Evolutionary conservation across 179 eudicot genomes (phyloP).

Genomic region (Vitellaria paradoxa): DNA sequence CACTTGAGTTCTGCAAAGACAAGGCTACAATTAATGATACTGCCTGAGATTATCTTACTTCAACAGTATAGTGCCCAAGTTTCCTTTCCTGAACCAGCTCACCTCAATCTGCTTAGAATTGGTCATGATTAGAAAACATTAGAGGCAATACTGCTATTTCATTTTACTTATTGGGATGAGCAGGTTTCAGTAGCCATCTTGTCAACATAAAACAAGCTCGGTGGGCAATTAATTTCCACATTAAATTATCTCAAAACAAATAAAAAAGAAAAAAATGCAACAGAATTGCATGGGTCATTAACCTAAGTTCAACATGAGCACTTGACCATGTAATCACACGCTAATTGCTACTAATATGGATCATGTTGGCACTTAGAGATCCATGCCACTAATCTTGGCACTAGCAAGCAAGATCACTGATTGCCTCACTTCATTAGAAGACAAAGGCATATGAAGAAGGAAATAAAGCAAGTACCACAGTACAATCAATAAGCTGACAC

Average conservation of each 20-base stretch:
- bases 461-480: background rate
- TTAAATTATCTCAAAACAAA: background rate
- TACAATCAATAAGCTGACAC: background rate
- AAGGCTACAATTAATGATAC: constrained; percentile 9
- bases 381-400: background rate
- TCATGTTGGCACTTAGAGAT: too few species aligned
- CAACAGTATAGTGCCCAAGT: background rate
- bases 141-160: background rate
- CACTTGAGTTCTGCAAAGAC: constrained; percentile 51
- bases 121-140: background rate
- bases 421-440: background rate
- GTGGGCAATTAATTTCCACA: background rate
- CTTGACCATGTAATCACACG: background rate
- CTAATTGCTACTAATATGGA: too few species aligned
- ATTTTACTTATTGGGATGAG: background rate
- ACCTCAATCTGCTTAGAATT: constrained; percentile 5
- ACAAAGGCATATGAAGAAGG: constrained; percentile 3
- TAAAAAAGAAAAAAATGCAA: background rate
- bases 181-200: background rate
- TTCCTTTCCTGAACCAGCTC: background rate
- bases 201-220: background rate
- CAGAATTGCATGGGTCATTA: background rate
- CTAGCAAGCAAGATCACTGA: background rate
- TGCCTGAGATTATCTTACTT: background rate
- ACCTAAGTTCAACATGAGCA: background rate